Percentiles rank a stretch among this genome's conserved stretches.
Conservation (phyloP, 305 asterid species). For the Fraxinus paxiana region DNA sequence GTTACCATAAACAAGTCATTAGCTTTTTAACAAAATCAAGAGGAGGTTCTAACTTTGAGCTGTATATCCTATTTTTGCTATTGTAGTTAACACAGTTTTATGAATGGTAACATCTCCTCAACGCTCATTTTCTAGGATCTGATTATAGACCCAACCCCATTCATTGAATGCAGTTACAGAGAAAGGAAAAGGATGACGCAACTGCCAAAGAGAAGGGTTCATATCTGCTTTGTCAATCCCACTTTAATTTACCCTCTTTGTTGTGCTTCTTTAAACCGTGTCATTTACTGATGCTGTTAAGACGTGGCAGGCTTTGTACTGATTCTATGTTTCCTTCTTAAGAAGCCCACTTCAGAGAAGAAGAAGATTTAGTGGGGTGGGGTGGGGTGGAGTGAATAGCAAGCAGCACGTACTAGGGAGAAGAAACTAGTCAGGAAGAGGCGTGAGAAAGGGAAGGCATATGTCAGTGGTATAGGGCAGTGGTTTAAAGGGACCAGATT, state of each 20-base stretch:
- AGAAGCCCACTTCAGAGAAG: not conserved
- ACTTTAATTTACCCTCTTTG: not conserved
- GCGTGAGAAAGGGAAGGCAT: constrained; percentile 18
- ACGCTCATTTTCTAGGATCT: not conserved
- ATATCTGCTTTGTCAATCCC: not conserved
- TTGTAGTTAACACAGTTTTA: too few species aligned
- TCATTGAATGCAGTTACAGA: constrained; percentile 19
- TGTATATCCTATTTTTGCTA: not conserved
- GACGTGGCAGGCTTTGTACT: constrained; percentile 5
- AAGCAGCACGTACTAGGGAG: not conserved
- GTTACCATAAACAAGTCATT: not conserved
- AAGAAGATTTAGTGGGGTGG: not conserved
- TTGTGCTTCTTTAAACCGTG: not conserved
- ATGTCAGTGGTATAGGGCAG: constrained; percentile 18
- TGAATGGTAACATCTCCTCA: not conserved
- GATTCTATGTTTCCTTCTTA: constrained; percentile 8
- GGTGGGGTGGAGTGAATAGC: not conserved
- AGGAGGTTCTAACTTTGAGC: not conserved
- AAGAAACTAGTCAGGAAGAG: not conserved
- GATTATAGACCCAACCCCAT: not conserved
- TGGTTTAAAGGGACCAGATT: constrained; percentile 31
- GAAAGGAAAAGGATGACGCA: not conserved
- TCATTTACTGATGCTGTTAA: constrained; percentile 8
- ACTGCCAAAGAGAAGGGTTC: constrained; percentile 16
- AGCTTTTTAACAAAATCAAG: not conserved